These are phyloP conservation scores for Leccinum subgranulosum DNA, from an alignment of 768 basidiomycete species.

Conservation along the genomic window DNA sequence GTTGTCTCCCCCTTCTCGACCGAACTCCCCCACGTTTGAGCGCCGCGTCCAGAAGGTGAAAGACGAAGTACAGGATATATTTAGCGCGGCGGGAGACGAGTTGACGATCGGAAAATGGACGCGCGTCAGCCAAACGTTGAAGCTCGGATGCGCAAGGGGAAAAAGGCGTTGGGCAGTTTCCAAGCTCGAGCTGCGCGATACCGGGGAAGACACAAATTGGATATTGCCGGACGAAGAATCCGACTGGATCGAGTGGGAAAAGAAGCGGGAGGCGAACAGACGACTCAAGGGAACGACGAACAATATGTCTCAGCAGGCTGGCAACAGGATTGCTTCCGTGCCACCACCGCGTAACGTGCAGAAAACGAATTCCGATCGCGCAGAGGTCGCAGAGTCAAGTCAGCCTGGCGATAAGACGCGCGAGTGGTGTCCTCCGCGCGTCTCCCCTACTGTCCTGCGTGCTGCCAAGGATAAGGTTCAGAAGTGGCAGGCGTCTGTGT, in stretches of 20 bases:
- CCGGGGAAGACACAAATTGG: conserved; percentile 28
- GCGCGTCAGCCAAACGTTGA: conserved; percentile 37
- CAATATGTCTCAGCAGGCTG: conserved; percentile 5
- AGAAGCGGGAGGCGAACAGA: conserved; percentile 20
- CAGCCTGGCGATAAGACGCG: conserved; percentile 1
- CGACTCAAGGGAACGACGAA: conserved; percentile 17
- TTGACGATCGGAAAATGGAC: conserved; percentile 48
- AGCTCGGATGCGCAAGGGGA: conserved; percentile 39
- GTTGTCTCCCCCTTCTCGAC: conserved; percentile 35
- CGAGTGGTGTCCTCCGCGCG: conserved; percentile 3
- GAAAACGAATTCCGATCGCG: neutral
- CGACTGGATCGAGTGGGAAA: conserved; percentile 49
- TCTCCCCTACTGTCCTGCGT: conserved; percentile 26
- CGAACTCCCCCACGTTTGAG: conserved; percentile 30
- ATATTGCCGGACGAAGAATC: conserved; percentile 46
- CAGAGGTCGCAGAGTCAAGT: neutral
- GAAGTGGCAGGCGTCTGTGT: conserved; percentile 34
- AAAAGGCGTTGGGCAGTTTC: conserved; percentile 23
- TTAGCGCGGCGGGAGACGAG: conserved; percentile 36
- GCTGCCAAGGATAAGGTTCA: conserved; percentile 35
- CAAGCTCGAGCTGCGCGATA: conserved; percentile 19
- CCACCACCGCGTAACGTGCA: conserved; percentile 4
- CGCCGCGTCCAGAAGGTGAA: conserved; percentile 31
- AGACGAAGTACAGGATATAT: conserved; percentile 33
- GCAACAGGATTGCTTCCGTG: neutral